Percentiles rank a stretch among this genome's conserved stretches.
Evolutionary conservation across 208 protist genomes (phyloP).

Genomic region (Leishmania amazonensis): DNA sequence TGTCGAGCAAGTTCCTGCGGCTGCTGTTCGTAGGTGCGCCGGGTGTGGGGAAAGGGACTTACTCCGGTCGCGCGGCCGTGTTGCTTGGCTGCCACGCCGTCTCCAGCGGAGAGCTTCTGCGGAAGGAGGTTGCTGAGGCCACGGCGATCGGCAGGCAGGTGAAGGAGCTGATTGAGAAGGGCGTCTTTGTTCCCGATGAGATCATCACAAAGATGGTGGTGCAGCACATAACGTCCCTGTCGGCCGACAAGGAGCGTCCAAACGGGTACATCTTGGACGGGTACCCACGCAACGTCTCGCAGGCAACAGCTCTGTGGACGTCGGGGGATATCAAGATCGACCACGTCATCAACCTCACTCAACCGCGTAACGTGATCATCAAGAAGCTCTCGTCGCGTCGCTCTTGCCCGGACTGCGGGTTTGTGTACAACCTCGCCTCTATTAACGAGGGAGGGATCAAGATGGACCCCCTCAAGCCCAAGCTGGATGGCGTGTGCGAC

Average conservation of each 20-base stretch:
- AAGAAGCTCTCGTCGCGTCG: slow-evolving; percentile 72
- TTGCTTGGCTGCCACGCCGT: slow-evolving; percentile 80
- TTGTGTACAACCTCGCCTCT: slow-evolving; percentile 73
- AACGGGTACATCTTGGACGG: slow-evolving; percentile 93
- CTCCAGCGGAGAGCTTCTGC: slow-evolving; percentile 93
- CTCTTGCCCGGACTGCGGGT: slow-evolving; percentile 71
- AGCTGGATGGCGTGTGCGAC: slow-evolving; percentile 79
- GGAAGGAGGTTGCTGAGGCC: slow-evolving; percentile 64
- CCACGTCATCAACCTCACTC: slow-evolving; percentile 79
- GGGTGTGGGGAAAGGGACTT: slow-evolving; percentile 94
- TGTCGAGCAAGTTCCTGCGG: slow-evolving; percentile 43
- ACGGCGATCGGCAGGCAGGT: slow-evolving; percentile 49
- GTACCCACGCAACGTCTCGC: slow-evolving; percentile 89
- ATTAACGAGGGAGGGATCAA: slow-evolving; percentile 75
- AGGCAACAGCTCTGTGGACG: slow-evolving; percentile 70
- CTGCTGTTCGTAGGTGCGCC: slow-evolving; percentile 92
- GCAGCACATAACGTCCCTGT: slow-evolving; percentile 31
- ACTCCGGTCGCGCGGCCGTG: slow-evolving; percentile 78
- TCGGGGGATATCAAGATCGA: slow-evolving; percentile 57
- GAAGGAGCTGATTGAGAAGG: slow-evolving; percentile 58
- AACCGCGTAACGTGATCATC: slow-evolving; percentile 75
- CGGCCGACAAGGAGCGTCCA: slow-evolving; percentile 11
- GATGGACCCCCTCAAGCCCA: slow-evolving; percentile 82
- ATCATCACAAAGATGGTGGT: slow-evolving; percentile 76
- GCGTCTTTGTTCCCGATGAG: slow-evolving; percentile 76